A percentile compares a stretch with the other conserved stretches of the same genome.
These are phyloP conservation scores for Saccharomyces pastorianus DNA, from an alignment of 1,139 yeast genomes.

Conservation along the genomic window DNA sequence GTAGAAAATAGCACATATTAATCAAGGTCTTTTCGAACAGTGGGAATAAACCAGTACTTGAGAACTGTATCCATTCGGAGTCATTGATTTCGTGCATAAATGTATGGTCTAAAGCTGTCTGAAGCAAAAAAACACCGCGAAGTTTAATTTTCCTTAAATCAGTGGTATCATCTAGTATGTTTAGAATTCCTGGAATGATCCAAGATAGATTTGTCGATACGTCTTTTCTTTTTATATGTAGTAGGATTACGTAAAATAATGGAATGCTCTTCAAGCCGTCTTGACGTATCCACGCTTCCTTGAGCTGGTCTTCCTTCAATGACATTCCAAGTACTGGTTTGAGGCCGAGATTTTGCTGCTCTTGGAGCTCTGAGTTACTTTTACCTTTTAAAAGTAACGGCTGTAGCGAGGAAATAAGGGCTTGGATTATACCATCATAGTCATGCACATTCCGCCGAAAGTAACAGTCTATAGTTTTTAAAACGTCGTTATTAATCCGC, in stretches of 20 bases:
- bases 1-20: constrained; percentile 24
- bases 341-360: constrained; percentile 3
- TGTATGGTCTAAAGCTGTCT: constrained; percentile 11
- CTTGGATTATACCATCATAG: not conserved
- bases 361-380: not conserved
- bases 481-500: not conserved
- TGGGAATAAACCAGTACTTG: constrained; percentile 22
- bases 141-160: constrained; percentile 21
- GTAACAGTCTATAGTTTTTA: not conserved
- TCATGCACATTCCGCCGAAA: not conserved
- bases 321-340: constrained; percentile 17
- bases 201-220: constrained; percentile 28
- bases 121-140: constrained; percentile 20
- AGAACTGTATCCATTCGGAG: constrained; percentile 18
- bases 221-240: constrained; percentile 13
- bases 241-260: constrained; percentile 19
- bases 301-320: constrained; percentile 17
- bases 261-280: constrained; percentile 27
- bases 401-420: constrained; percentile 4
- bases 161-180: constrained; percentile 26
- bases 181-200: constrained; percentile 31
- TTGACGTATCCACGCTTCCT: constrained; percentile 16
- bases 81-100: constrained; percentile 7
- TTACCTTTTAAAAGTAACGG: constrained; percentile 1
- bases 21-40: constrained; percentile 22